Percentiles rank a stretch among this genome's conserved stretches.
Conservation (phyloP, 2,329 filamentous ascomycete species). For the Cadophora gregata region DNA sequence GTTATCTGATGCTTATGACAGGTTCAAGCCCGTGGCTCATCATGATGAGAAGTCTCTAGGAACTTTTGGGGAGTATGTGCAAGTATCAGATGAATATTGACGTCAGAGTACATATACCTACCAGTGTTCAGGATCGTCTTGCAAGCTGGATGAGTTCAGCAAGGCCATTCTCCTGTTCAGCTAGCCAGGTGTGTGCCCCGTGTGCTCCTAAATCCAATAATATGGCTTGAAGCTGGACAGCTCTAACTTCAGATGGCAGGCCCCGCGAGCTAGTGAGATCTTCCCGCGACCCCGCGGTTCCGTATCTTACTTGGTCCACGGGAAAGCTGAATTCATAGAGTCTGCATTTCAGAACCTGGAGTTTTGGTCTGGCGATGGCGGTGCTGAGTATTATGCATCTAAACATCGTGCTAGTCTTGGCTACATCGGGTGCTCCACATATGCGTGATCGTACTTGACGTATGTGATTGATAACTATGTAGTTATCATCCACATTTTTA, state of each 20-base stretch:
- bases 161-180: not conserved
- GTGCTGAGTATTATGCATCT: constrained; percentile 1
- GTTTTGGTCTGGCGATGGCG: not conserved
- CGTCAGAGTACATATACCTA: not conserved
- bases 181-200: not conserved
- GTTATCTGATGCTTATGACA: not conserved
- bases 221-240: constrained; percentile 2
- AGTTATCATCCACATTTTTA: not conserved
- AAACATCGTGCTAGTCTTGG: not conserved
- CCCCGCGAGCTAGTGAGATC: constrained; percentile 2
- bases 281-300: constrained; percentile 15
- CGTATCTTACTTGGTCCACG: not conserved
- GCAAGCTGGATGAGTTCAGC: not conserved
- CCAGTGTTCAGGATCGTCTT: not conserved
- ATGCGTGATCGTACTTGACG: not conserved
- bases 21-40: not conserved
- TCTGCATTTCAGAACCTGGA: not conserved
- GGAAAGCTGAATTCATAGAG: not conserved
- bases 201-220: not conserved
- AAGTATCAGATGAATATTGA: not conserved
- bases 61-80: not conserved
- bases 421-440: not conserved
- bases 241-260: constrained; percentile 14
- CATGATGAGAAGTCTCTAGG: not conserved
- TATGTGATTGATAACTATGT: too few relatives aligned